Base-by-base conservation (phyloP, 768 basidiomycete species). In the Naganishia vaughanmartiniae region DNA sequence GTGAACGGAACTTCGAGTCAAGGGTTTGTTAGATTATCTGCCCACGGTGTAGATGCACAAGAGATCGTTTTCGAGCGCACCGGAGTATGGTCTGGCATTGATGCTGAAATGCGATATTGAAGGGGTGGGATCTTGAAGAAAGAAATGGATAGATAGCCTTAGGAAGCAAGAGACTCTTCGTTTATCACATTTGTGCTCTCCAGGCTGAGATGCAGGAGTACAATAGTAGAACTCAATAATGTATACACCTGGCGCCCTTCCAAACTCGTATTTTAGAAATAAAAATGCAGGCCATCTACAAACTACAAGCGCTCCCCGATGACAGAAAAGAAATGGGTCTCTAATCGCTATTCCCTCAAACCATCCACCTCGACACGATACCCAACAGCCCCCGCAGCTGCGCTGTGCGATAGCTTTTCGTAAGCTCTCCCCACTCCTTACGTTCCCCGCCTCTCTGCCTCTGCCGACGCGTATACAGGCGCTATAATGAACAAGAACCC, bases 51-150 rank as follows among this genome's bases (percentile, higher is more conserved):
- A 6, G 42, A 34, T 24, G 36, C 42, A 9, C 24, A 42, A 30
- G 60, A 30, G 15, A 26, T 63, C 39, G 39, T 7, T 7, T 63
- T 63, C 39, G 60, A 63, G 26, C 21, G 39, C 2, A 45, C 39
- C 30, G 60, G 60, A 26, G 60, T 63, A 42, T 63, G 60, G 60
- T 63, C 14, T 19, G 60, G 60, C 26, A 34, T 63, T 10, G 42
- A 63, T 63, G 60, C 60, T 15, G 60, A 63, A 42, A 63, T 63
- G 60, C 60, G 60, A 17, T 63, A 63, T 63, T 63, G 39, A 42
- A 3, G 39, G 21, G 24, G 11, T 39, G 10, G 36, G 10, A 63
- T 5, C 28, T 55, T 4, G 4, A 30, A 30, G 30, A 33, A 55
- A 12, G 54, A 2, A 31, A 30, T 53, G n/a, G n/a, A 24, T 10